phyloP scores from a whole-genome alignment of 768 basidiomycete genomes.

The Psilocybe subaeruginosa region DNA sequence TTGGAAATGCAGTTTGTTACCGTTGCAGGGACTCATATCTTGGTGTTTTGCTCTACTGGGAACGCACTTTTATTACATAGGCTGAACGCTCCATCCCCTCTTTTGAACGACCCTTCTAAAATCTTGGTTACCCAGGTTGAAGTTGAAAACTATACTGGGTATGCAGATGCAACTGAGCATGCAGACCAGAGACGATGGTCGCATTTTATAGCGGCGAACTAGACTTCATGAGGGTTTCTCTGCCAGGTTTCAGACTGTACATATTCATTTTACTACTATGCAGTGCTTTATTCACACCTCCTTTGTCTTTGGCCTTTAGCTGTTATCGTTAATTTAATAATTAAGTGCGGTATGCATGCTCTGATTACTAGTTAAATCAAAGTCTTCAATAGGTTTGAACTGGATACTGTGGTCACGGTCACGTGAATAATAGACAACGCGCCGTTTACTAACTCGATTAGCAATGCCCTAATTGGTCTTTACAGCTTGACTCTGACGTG shows the following conservation, averaged over 20 bases:
- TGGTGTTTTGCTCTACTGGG: constrained; percentile 62
- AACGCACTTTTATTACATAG: constrained; percentile 47
- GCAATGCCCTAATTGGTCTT: neutral
- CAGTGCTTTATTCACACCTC: too few relatives aligned
- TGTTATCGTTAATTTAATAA: neutral
- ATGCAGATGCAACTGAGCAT: constrained; percentile 52
- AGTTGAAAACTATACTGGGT: constrained; percentile 63
- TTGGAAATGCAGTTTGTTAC: constrained; percentile 53
- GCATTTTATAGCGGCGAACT: constrained; percentile 24
- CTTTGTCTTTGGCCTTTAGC: neutral
- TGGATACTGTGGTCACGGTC: constrained; percentile 4
- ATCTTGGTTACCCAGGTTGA: constrained; percentile 57
- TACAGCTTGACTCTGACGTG: neutral
- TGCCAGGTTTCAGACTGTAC: too few relatives aligned
- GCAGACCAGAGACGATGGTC: constrained; percentile 46
- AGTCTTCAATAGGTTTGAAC: neutral
- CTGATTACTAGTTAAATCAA: neutral
- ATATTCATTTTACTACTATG: too few relatives aligned
- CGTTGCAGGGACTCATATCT: constrained; percentile 50
- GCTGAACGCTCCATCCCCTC: constrained; percentile 49
- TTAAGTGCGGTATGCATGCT: neutral
- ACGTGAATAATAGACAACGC: constrained; percentile 23
- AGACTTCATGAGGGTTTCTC: neutral
- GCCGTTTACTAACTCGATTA: constrained; percentile 7
- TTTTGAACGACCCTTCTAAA: constrained; percentile 45